Conservation (phyloP, 345 rosid species). For the Lepidium aucheri region DNA sequence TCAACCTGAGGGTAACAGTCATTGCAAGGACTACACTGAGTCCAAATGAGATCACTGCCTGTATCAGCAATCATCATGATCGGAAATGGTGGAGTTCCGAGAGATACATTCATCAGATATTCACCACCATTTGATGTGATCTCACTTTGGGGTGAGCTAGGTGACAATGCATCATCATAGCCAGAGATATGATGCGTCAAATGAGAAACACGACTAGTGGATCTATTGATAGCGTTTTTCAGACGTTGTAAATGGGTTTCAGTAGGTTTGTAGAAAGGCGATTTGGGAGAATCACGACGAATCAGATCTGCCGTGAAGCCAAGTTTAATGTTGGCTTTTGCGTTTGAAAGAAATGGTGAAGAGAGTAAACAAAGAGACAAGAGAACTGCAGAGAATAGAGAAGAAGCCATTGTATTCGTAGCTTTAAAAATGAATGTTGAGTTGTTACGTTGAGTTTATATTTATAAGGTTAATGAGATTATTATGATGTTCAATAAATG, state of each 20-base stretch:
- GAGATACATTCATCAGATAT: slow-evolving; percentile 27
- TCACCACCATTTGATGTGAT: not conserved
- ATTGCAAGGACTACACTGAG: slow-evolving; percentile 27
- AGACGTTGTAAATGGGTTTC: slow-evolving; percentile 18
- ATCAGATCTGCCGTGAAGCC: too few relatives aligned
- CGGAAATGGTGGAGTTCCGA: slow-evolving; percentile 23
- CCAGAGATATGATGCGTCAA: not conserved
- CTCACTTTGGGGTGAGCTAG: not conserved
- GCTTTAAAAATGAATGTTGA: not conserved
- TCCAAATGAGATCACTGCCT: slow-evolving; percentile 32
- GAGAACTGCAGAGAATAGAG: not conserved
- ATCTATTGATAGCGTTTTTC: slow-evolving; percentile 18
- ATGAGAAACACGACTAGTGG: slow-evolving; percentile 20
- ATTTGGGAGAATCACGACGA: slow-evolving; percentile 32
- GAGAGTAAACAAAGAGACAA: slow-evolving; percentile 1
- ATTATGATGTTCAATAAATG: not conserved
- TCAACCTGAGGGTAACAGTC: slow-evolving; percentile 22
- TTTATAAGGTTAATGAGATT: not conserved
- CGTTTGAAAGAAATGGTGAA: slow-evolving; percentile 10
- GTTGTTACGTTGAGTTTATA: not conserved
- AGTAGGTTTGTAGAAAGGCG: slow-evolving; percentile 26
- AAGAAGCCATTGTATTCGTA: slow-evolving; percentile 5
- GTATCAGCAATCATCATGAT: slow-evolving; percentile 26
- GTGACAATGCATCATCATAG: not conserved
- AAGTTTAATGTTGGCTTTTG: slow-evolving; percentile 9